Percentiles rank a stretch among this genome's conserved stretches.
These are phyloP conservation scores for Phytopythium helicoides DNA, from an alignment of 352 stramenopile genomes.

Conservation along the genomic window DNA sequence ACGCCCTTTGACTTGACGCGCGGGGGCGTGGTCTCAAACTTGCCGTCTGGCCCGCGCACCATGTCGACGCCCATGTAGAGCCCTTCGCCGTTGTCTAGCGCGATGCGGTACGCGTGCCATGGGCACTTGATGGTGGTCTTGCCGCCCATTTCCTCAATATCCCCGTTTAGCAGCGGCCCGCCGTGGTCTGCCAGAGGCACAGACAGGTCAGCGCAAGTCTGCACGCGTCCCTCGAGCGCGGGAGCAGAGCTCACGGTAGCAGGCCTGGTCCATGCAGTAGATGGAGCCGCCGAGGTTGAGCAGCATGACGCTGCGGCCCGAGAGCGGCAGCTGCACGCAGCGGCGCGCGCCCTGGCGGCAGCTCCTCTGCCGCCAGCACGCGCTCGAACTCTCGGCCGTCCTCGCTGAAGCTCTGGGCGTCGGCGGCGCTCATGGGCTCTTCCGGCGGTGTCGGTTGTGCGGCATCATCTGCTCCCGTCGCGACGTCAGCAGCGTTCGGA, in stretches of 20 bases:
- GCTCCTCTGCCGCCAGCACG: constrained; percentile 60
- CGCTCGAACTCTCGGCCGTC: constrained; percentile 59
- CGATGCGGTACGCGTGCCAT: constrained; percentile 87
- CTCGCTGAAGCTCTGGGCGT: constrained; percentile 12
- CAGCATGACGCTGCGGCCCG: constrained; percentile 71
- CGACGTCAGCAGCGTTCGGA: too few species aligned
- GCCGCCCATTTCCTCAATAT: constrained; percentile 83
- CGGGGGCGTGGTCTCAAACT: constrained; percentile 46
- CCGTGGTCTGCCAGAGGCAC: constrained; percentile 56
- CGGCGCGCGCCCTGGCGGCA: constrained; percentile 50
- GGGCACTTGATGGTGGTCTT: constrained; percentile 81
- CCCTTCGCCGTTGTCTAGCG: constrained; percentile 73
- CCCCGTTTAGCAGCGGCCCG: constrained; percentile 69
- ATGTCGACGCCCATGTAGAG: constrained; percentile 86
- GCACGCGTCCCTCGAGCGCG: too few species aligned
- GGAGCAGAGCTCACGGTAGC: constrained; percentile 79
- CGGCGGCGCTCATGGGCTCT: neutral
- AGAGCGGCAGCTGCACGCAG: constrained; percentile 58
- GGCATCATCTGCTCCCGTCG: too few species aligned
- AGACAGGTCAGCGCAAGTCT: too few species aligned
- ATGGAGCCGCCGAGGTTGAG: constrained; percentile 56
- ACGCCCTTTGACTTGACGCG: constrained; percentile 80
- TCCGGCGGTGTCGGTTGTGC: too few species aligned
- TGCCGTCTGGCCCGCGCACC: constrained; percentile 42
- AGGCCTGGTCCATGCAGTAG: constrained; percentile 86